These are phyloP conservation scores for Hylodesmum podocarpum DNA, from an alignment of 306 rosid genomes.

Conservation along the genomic window DNA sequence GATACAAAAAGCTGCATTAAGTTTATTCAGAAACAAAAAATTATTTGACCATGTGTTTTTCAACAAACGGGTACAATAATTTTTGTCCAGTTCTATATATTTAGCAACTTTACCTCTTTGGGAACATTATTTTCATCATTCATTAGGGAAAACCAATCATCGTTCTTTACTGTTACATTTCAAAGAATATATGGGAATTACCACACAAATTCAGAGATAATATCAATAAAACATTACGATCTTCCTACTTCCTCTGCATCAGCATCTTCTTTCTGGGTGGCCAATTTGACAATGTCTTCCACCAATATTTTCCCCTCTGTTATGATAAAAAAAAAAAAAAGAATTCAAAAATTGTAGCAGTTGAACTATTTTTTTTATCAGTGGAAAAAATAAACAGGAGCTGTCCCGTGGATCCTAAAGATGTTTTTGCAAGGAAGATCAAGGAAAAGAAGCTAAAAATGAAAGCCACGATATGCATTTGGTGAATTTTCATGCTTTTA, in stretches of 20 bases:
- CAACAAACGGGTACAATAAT: too few relatives aligned
- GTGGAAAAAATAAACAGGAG: too few relatives aligned
- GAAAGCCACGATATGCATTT: neutral
- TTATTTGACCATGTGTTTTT: too few relatives aligned
- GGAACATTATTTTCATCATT: neutral
- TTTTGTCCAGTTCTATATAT: too few relatives aligned
- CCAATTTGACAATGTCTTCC: conserved; percentile 48
- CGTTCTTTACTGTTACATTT: neutral
- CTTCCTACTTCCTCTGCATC: conserved; percentile 21
- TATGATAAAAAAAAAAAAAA: neutral
- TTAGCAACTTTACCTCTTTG: too few relatives aligned
- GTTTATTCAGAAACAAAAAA: too few relatives aligned
- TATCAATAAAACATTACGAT: conserved; percentile 20
- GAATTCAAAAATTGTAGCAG: neutral
- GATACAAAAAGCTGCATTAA: too few relatives aligned
- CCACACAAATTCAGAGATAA: neutral
- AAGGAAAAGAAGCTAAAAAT: neutral
- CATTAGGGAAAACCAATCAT: neutral
- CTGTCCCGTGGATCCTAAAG: neutral
- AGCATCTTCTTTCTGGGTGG: conserved; percentile 31
- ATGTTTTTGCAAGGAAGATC: neutral
- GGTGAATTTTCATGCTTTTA: neutral
- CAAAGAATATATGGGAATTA: neutral
- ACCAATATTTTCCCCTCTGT: conserved; percentile 54
- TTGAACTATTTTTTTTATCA: conserved; percentile 4